Conservation (phyloP, 2,329 filamentous ascomycete genomes). For the Tolypocladium album region DNA sequence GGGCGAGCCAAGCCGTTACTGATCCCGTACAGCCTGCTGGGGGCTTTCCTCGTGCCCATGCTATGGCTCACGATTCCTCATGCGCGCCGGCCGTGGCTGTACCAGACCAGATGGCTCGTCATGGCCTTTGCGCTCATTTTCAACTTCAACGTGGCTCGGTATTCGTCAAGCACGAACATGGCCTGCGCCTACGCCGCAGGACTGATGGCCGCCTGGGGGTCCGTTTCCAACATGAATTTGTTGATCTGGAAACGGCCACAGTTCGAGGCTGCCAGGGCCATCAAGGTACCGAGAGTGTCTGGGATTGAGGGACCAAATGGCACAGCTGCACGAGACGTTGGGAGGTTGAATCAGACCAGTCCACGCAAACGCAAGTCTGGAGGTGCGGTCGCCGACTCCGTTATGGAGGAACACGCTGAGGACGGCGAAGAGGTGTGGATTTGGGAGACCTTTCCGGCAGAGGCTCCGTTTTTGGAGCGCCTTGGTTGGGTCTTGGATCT, state of each 20-base stretch:
- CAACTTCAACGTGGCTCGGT: constrained; percentile 28
- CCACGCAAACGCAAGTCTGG: constrained; percentile 10
- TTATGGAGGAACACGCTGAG: not conserved
- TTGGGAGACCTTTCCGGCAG: constrained; percentile 48
- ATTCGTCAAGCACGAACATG: constrained; percentile 39
- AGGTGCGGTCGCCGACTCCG: not conserved
- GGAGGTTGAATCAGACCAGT: constrained; percentile 1
- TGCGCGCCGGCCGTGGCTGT: constrained; percentile 36
- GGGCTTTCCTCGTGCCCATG: constrained; percentile 35
- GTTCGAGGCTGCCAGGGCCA: constrained; percentile 41
- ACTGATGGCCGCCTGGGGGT: constrained; percentile 37
- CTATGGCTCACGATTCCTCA: constrained; percentile 49
- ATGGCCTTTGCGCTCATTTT: constrained; percentile 30
- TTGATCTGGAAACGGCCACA: constrained; percentile 46
- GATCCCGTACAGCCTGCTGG: constrained; percentile 39
- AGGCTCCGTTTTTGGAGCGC: constrained; percentile 35
- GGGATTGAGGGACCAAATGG: not conserved
- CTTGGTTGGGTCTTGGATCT: constrained; percentile 47
- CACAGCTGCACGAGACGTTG: not conserved
- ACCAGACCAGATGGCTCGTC: constrained; percentile 37
- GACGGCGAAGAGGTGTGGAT: constrained; percentile 35
- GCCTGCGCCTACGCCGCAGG: constrained; percentile 40
- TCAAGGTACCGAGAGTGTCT: constrained; percentile 13
- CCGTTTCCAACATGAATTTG: constrained; percentile 35
- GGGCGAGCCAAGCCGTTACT: constrained; percentile 36